Evolutionary conservation across 1,139 yeast genomes (phyloP).

Genomic region (Torulaspora pretoriensis): DNA sequence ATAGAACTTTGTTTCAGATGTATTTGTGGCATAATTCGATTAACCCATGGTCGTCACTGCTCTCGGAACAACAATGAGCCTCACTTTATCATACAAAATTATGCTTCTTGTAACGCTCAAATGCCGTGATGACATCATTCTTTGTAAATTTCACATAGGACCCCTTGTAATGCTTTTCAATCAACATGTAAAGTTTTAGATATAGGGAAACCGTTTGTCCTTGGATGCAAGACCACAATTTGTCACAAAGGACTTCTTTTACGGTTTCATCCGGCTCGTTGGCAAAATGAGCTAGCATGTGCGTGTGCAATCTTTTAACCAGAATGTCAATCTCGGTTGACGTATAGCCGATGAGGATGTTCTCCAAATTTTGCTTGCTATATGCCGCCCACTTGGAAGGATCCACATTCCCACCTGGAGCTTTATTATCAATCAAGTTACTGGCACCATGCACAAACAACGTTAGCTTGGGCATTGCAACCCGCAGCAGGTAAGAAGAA

Average conservation of each 20-base stretch:
- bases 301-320: slow-evolving; percentile 52
- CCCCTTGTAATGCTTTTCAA: slow-evolving; percentile 45
- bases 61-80: neutral
- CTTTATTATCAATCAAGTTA: slow-evolving; percentile 44
- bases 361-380: slow-evolving; percentile 54
- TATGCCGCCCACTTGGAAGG: slow-evolving; percentile 63
- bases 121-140: slow-evolving; percentile 43
- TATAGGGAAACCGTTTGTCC: slow-evolving; percentile 47
- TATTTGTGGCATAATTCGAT: no score
- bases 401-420: slow-evolving; percentile 36
- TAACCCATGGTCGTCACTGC: neutral
- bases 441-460: slow-evolving; percentile 67
- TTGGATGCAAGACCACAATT: slow-evolving; percentile 51
- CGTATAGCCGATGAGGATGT: slow-evolving; percentile 54
- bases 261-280: slow-evolving; percentile 38
- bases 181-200: slow-evolving; percentile 40
- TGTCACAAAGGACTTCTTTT: slow-evolving; percentile 41
- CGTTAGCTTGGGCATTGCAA: slow-evolving; percentile 59
- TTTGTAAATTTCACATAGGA: slow-evolving; percentile 41
- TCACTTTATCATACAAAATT: neutral
- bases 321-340: slow-evolving; percentile 54
- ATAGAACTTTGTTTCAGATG: no score
- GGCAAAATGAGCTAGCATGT: slow-evolving; percentile 57
- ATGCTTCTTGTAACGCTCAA: slow-evolving; percentile 35
- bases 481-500: slow-evolving; percentile 49